Base-by-base conservation (phyloP, 495 filamentous ascomycete species). In the Penicillium tannophilum region DNA sequence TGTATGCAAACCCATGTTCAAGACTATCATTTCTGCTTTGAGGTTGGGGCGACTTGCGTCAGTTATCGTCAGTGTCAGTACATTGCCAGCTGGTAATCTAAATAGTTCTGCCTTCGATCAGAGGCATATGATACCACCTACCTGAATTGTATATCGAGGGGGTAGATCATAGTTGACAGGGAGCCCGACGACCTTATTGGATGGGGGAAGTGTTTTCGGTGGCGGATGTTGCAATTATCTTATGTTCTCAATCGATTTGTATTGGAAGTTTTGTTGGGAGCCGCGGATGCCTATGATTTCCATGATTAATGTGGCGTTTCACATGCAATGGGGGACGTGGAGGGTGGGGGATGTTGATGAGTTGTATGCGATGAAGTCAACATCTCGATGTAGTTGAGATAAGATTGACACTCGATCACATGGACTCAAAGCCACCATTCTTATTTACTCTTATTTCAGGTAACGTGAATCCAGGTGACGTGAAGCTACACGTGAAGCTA, bases 321-420 rank as follows among this genome's bases (percentile, higher is more conserved):
- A 64, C 62, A 54, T 64, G 57, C 61, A 33, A 53, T 45, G 16
- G 43, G 14, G 41, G 48, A 42, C 20, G 23, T 53, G 26, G 45
- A 45, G 47, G 19, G 43, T 46, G 8, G 20, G 33, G 7, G 20
- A 45, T 20, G 12, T 26, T n/a, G 41, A 42, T 48, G 14, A 26
- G 42, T 20, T 24, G 17, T 26, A 26, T 36, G 4, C 9, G 44
- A 24, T 28, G 24, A 47, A 6, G 36, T 48, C 23, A 26, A 55
- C 28, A 12, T 47, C 2, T 41, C 12, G 55, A 48, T 52, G 61
- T 52, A 42, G 61, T 63, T 28, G 39, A 56, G 55, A 52, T 63
- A 63, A 63, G 61, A 63, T 59, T 63, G 35, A 28, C 4, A 28
- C 28, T 28, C 28, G 28, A 59, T 63, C 61, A 63, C 53, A 56